Evolutionary conservation across 208 protist genomes (phyloP), one percentile per base, ranked within the genome.

Genomic region (Dictyostelium gargantuum): DNA sequence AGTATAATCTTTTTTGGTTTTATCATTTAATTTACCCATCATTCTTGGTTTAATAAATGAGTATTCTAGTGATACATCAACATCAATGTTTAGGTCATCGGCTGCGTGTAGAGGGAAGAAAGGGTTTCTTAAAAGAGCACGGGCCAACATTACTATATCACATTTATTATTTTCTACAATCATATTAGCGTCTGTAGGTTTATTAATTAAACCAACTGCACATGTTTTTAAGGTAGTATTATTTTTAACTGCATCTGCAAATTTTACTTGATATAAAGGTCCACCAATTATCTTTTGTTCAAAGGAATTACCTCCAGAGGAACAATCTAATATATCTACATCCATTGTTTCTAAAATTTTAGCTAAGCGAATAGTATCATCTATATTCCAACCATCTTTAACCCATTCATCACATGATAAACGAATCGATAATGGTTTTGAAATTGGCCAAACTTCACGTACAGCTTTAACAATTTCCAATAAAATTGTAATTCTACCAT

Each of bases 401-500:
- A 86, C 81, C 81, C 81, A 86, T 48, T 86, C 81, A 26, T 63
- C 66, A 48, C 81, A 86, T 10, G 32, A 38, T 6, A 86, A 26
- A 26, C 81, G 6, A n/a, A 86, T 66, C 3, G 52, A 46, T 17
- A 86, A 29, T 38, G 52, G 29, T 17, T 63, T 63, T 4, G 48
- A 23, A 0, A 19, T 46, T 29, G 68, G 32, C 66, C 44, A 86
- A 32, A 91, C 73, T 4, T 21, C 63, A 42, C 86, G 40, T 26
- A 94, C 80, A 0, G 93, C 97, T 40, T 96, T 92, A 77, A 98
- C 82, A 44, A 98, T 96, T 63, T 98, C 96, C 32, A 97, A 72
- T 32, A 97, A 76, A 40, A 98, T 95, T 46, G 52, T 44, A 6
- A 46, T 79, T 17, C 94, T 38, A 10, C 85, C 85, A 44, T 97